These are phyloP conservation scores for Candida coquimbonensis DNA, from an alignment of 805 yeast genomes.

Conservation along the genomic window DNA sequence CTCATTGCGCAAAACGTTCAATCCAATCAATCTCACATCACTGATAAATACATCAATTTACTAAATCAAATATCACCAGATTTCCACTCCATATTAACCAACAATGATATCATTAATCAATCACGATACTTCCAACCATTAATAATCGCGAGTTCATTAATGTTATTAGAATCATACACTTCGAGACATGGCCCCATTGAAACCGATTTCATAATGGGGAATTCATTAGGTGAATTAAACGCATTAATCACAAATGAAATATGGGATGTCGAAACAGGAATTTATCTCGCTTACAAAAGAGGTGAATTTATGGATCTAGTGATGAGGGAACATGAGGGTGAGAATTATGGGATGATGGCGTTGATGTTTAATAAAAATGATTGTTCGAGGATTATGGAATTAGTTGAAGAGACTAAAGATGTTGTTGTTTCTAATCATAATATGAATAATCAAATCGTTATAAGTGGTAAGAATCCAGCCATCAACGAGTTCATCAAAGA, in stretches of 20 bases:
- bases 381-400: not conserved
- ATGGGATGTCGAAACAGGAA: slow-evolving; percentile 11
- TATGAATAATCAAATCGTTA: slow-evolving; percentile 31
- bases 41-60: too few relatives aligned
- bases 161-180: slow-evolving; percentile 17
- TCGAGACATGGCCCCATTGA: slow-evolving; percentile 14
- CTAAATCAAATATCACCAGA: too few relatives aligned
- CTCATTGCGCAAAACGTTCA: too few relatives aligned
- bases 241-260: slow-evolving; percentile 28
- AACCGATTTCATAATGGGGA: slow-evolving; percentile 29
- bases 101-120: too few relatives aligned
- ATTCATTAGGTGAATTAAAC: slow-evolving; percentile 39
- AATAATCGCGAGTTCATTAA: slow-evolving; percentile 16
- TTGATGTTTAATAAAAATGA: slow-evolving; percentile 19
- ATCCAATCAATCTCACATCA: too few relatives aligned
- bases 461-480: slow-evolving; percentile 30
- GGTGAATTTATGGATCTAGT: slow-evolving; percentile 32
- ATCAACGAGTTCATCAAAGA: slow-evolving; percentile 10
- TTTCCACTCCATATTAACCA: too few relatives aligned
- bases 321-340: slow-evolving; percentile 10
- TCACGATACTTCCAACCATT: slow-evolving; percentile 17
- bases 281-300: slow-evolving; percentile 26
- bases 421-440: slow-evolving; percentile 37
- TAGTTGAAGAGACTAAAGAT: slow-evolving; percentile 2
- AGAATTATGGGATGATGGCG: slow-evolving; percentile 31